Evolutionary conservation across 1,139 yeast species (phyloP).

Genomic region (Suhomyces ambrosiae): DNA sequence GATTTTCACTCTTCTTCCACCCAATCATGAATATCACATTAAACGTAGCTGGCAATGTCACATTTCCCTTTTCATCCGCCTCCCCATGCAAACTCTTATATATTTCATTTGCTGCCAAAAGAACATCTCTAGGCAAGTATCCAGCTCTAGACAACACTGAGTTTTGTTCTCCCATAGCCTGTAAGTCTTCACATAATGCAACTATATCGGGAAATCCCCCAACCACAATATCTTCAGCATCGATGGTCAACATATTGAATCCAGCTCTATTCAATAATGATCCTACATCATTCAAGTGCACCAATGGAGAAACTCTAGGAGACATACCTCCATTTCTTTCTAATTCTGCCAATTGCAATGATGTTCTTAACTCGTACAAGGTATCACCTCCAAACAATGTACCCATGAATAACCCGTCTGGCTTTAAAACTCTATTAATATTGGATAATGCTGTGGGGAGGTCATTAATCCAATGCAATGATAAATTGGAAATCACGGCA

Average conservation of each 20-base stretch:
- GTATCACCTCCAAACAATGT: slow-evolving; percentile 88
- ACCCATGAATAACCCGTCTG: slow-evolving; percentile 83
- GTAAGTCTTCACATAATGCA: slow-evolving; percentile 69
- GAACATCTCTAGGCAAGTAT: slow-evolving; percentile 60
- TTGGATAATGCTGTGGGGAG: slow-evolving; percentile 63
- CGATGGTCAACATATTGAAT: slow-evolving; percentile 78
- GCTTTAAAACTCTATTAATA: slow-evolving; percentile 64
- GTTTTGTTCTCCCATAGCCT: slow-evolving; percentile 84
- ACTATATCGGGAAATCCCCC: slow-evolving; percentile 76
- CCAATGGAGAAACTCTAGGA: slow-evolving; percentile 80
- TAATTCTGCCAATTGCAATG: slow-evolving; percentile 78
- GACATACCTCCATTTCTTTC: slow-evolving; percentile 80
- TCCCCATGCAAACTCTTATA: slow-evolving; percentile 75
- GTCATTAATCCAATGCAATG: slow-evolving; percentile 86
- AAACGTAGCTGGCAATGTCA: slow-evolving; percentile 63
- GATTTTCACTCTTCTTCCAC: slow-evolving; percentile 74
- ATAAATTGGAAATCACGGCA: slow-evolving; percentile 72
- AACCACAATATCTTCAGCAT: slow-evolving; percentile 80
- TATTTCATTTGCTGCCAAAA: slow-evolving; percentile 75
- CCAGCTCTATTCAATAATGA: slow-evolving; percentile 72
- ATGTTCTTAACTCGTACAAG: slow-evolving; percentile 74
- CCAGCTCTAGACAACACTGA: slow-evolving; percentile 62
- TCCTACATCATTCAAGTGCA: slow-evolving; percentile 77
- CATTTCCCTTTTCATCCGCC: slow-evolving; percentile 44
- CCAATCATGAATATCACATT: slow-evolving; percentile 83